These are phyloP conservation scores for Buddleja alternifolia DNA, from an alignment of 257 asterid species.

Conservation along the genomic window DNA sequence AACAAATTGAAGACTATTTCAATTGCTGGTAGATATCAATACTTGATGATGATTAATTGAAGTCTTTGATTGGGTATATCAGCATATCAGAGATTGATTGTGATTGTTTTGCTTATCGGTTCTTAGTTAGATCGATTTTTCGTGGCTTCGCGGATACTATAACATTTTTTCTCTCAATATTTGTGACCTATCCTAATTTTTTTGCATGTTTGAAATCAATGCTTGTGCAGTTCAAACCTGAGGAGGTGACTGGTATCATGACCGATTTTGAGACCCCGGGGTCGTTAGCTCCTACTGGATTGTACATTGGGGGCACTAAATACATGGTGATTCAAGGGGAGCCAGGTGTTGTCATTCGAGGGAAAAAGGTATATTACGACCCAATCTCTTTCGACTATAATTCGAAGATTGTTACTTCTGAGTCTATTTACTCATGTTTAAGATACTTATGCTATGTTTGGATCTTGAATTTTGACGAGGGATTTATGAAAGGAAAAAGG, in stretches of 20 bases:
- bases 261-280: conserved; percentile 66
- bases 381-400: conserved; percentile 5
- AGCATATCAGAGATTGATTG: too few species aligned
- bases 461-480: too few species aligned
- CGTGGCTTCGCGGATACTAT: too few species aligned
- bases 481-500: too few species aligned
- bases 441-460: too few species aligned
- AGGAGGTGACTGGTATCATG: conserved; percentile 56
- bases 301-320: conserved; percentile 66
- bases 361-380: conserved; percentile 62
- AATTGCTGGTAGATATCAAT: too few species aligned
- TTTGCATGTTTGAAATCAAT: conserved; percentile 11
- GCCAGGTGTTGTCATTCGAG: conserved; percentile 68
- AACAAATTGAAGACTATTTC: too few species aligned
- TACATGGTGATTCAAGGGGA: conserved; percentile 86
- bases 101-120: too few species aligned
- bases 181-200: conserved; percentile 13
- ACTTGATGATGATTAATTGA: too few species aligned
- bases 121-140: too few species aligned
- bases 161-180: too few species aligned
- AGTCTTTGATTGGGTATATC: too few species aligned
- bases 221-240: conserved; percentile 55
- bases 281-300: conserved; percentile 74
- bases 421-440: not conserved
- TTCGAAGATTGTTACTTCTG: not conserved